Percentiles rank a stretch among this genome's conserved stretches.
phyloP scores from a whole-genome alignment of 495 filamentous ascomycete species.

The Xylaria nigripes region DNA sequence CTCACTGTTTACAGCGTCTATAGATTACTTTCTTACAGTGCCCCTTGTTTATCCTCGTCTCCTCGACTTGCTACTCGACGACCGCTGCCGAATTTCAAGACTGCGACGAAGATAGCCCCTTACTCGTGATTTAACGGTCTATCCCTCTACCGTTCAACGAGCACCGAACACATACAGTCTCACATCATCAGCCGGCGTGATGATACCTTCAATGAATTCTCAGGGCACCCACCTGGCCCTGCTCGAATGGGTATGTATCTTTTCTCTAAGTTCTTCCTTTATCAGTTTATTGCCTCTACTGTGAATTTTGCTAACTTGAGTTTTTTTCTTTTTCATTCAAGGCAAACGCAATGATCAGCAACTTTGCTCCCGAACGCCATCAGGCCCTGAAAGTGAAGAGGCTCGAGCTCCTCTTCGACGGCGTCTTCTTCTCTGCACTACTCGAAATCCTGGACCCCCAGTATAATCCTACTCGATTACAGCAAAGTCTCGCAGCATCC shows the following conservation, averaged over 20 bases:
- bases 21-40: not conserved
- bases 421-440: slow-evolving; percentile 53
- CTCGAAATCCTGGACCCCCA: slow-evolving; percentile 53
- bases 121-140: not conserved
- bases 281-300: not conserved
- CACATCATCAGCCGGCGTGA: slow-evolving; percentile 10
- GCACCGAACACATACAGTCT: not conserved
- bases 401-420: slow-evolving; percentile 61
- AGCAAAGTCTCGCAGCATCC: slow-evolving; percentile 32
- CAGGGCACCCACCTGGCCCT: slow-evolving; percentile 32
- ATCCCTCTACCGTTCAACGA: not conserved
- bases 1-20: not conserved
- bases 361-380: slow-evolving; percentile 14
- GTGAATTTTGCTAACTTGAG: slow-evolving; percentile 11
- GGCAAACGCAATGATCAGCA: slow-evolving; percentile 21
- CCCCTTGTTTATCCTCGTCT: not conserved
- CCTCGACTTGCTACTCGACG: not conserved
- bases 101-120: not conserved
- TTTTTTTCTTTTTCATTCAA: slow-evolving; percentile 6
- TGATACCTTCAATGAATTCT: slow-evolving; percentile 21
- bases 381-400: slow-evolving; percentile 26
- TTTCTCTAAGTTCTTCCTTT: not conserved
- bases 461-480: slow-evolving; percentile 60
- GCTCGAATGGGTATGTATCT: slow-evolving; percentile 36
- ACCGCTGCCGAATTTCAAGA: not conserved